Evolutionary conservation across 1,284 basidiomycete species (phyloP), one percentile per base, ranked within the genome.

Genomic region (Pseudozyma tsukubaensis): DNA sequence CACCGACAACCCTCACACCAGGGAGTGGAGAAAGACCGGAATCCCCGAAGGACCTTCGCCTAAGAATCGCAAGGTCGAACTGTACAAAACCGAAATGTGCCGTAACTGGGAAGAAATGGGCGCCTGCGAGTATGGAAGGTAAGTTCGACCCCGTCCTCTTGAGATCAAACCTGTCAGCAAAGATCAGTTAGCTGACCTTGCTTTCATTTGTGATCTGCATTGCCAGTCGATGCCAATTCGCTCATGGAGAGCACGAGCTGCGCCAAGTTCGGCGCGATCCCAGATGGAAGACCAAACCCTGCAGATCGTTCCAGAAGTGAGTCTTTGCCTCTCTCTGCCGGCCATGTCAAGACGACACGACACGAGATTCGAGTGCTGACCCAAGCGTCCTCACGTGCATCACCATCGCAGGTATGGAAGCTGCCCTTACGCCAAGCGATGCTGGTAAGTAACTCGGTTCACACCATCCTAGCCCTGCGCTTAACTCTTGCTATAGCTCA

Each of bases 91-190:
- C 0, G 93, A 95, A 83, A 79, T 94, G 37, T 95, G 93, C 85
- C 88, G 93, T 69, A 94, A 92, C 83, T 95, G 93, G 93, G 93
- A 94, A 84, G 93, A 95, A 86, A 94, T 93, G 82, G 92, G 93
- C 1, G 87, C 88, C n/a, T 95, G 94, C 85, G 88, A 92, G 47
- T 95, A 95, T 79, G 91, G 91, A 52, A 49, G 40, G 65, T 73
- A 44, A 57, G 69, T 61, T 7, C 32, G 14, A 2, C 13, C 4
- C 14, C 9, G 19, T 5, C 16, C 12, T n/a, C 24, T n/a, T n/a
- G n/a, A n/a, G n/a, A n/a, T n/a, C n/a, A n/a, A n/a, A n/a, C 4
- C 43, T 19, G 19, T 8, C 19, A 14, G 11, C 24, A n/a, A 8
- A 10, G 14, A 14, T 14, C 12, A 37, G 19, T 13, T 21, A 37